These are phyloP conservation scores for Talaromyces piceae DNA, from an alignment of 2,329 filamentous ascomycete species.

Conservation along the genomic window DNA sequence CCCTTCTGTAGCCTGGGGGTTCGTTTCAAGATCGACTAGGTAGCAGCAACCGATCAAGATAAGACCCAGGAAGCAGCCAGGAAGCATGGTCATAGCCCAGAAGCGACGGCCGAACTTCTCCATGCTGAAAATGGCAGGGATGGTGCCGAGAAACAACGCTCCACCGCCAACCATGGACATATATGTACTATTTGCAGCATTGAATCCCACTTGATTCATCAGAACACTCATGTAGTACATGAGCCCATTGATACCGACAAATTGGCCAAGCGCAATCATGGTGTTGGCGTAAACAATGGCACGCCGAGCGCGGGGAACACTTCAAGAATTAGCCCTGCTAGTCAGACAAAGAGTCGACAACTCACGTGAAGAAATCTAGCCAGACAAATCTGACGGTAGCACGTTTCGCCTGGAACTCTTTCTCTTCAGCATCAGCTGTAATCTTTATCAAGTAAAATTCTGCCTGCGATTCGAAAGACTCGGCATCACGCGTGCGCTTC, in stretches of 20 bases:
- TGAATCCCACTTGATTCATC: constrained; percentile 62
- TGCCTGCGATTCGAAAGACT: constrained; percentile 50
- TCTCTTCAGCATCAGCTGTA: constrained; percentile 52
- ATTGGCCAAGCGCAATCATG: constrained; percentile 63
- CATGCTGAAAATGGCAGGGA: constrained; percentile 64
- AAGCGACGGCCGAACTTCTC: constrained; percentile 65
- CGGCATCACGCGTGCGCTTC: constrained; percentile 62
- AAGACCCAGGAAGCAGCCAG: constrained; percentile 63
- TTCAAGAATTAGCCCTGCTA: too few relatives aligned
- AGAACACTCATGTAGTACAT: constrained; percentile 66
- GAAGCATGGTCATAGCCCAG: constrained; percentile 66
- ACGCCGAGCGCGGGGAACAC: constrained; percentile 58
- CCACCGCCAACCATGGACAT: constrained; percentile 69
- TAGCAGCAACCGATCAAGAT: constrained; percentile 60
- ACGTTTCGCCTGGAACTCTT: constrained; percentile 44
- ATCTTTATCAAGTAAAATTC: constrained; percentile 67
- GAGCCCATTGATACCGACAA: constrained; percentile 63
- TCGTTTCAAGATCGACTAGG: constrained; percentile 43
- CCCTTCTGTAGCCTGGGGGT: constrained; percentile 46
- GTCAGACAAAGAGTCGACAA: too few relatives aligned
- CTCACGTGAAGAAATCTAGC: constrained; percentile 71
- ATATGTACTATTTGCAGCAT: constrained; percentile 56
- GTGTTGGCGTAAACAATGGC: constrained; percentile 61
- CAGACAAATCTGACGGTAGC: constrained; percentile 55
- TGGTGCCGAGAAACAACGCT: constrained; percentile 58